Conservation (phyloP, 768 basidiomycete genomes). For the Auriscalpium vulgare region DNA sequence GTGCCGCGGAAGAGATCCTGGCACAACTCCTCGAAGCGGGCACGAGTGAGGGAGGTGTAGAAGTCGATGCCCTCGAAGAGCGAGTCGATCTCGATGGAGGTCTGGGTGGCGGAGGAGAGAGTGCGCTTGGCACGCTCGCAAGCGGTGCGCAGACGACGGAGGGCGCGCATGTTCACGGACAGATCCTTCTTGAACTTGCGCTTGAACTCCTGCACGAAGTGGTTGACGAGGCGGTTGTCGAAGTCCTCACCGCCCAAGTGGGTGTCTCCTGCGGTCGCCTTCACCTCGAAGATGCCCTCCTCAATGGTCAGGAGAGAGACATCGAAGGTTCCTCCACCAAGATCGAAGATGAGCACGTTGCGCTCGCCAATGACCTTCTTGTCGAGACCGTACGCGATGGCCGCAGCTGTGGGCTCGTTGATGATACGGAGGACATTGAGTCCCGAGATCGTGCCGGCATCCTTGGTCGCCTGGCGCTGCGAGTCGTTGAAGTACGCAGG, state of each 20-base stretch:
- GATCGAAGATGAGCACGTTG: slow-evolving; percentile 97
- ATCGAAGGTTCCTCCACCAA: slow-evolving; percentile 98
- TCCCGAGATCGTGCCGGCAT: slow-evolving; percentile 91
- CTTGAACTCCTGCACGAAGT: slow-evolving; percentile 96
- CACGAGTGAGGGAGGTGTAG: slow-evolving; percentile 96
- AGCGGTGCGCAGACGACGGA: slow-evolving; percentile 94
- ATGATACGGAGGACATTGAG: slow-evolving; percentile 97
- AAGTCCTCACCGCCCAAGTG: slow-evolving; percentile 99
- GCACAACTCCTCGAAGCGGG: slow-evolving; percentile 94
- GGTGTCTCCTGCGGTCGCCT: slow-evolving; percentile 97
- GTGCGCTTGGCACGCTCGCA: slow-evolving; percentile 99
- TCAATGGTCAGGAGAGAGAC: slow-evolving; percentile 94
- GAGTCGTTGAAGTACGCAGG: slow-evolving; percentile 99
- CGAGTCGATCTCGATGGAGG: slow-evolving; percentile 97
- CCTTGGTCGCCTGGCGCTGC: slow-evolving; percentile 97
- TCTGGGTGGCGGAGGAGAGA: slow-evolving; percentile 92
- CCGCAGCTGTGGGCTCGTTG: slow-evolving; percentile 97
- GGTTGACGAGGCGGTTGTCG: slow-evolving; percentile 95
- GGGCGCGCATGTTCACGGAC: slow-evolving; percentile 86
- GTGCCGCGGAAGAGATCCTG: slow-evolving; percentile 92
- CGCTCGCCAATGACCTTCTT: slow-evolving; percentile 86
- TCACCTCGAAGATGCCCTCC: slow-evolving; percentile 97
- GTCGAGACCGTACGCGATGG: slow-evolving; percentile 97
- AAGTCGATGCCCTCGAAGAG: slow-evolving; percentile 97
- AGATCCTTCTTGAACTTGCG: slow-evolving; percentile 96